phyloP scores from a whole-genome alignment of 805 yeast genomes.

The Pichia deserticola region DNA sequence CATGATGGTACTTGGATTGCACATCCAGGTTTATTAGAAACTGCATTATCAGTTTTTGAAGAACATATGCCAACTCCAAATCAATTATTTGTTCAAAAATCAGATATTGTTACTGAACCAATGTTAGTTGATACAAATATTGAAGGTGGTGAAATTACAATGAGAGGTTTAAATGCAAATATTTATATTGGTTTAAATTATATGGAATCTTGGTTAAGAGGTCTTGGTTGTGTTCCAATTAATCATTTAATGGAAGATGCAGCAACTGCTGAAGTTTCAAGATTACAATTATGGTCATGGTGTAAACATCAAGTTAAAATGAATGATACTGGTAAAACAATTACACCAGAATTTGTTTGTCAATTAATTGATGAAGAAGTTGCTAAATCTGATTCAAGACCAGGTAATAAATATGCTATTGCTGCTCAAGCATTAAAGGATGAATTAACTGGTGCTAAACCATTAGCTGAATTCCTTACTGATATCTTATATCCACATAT shows the following conservation, averaged over 20 bases:
- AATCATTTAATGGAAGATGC: constrained; percentile 86
- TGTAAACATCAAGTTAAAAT: constrained; percentile 58
- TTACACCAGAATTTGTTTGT: constrained; percentile 54
- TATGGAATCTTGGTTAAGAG: constrained; percentile 83
- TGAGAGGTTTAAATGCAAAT: constrained; percentile 63
- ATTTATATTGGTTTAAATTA: constrained; percentile 70
- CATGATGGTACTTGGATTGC: constrained; percentile 91
- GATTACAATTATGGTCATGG: constrained; percentile 82
- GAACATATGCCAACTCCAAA: constrained; percentile 78
- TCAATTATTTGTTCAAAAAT: constrained; percentile 51
- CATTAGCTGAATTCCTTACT: constrained; percentile 72
- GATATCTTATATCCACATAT: constrained; percentile 69
- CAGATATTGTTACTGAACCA: constrained; percentile 38
- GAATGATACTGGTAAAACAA: constrained; percentile 48
- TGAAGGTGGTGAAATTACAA: constrained; percentile 56
- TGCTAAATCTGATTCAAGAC: constrained; percentile 42
- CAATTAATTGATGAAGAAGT: constrained; percentile 56
- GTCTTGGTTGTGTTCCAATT: constrained; percentile 80
- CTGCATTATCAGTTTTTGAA: constrained; percentile 65
- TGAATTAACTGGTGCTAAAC: constrained; percentile 58
- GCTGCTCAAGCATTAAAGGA: constrained; percentile 69
- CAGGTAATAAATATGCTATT: constrained; percentile 56
- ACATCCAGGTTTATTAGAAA: constrained; percentile 72
- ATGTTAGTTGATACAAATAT: constrained; percentile 61
- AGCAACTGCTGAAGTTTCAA: constrained; percentile 81